Conservation (phyloP, 1,139 yeast genomes). For the Geotrichum histeridarum region DNA sequence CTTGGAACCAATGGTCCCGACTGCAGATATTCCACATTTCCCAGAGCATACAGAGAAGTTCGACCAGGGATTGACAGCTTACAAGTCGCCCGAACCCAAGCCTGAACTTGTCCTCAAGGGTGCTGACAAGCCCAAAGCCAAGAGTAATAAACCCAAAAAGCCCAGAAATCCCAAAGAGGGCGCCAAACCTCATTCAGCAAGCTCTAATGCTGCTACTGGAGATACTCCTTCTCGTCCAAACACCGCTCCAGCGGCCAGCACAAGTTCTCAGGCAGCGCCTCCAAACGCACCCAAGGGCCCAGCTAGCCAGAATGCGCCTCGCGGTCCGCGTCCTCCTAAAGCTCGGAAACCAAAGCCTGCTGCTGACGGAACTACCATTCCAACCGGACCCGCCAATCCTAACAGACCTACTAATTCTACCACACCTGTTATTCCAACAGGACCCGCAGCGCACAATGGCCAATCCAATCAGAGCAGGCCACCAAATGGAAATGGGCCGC, state of each 20-base stretch:
- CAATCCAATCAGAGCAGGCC: background rate
- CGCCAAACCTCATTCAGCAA: background rate
- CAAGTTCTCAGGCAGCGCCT: background rate
- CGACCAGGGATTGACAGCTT: background rate
- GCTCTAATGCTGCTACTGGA: background rate
- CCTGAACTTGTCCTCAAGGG: background rate
- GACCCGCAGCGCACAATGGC: too few species aligned
- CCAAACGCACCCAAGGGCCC: background rate
- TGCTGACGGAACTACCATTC: background rate
- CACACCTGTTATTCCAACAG: too few species aligned
- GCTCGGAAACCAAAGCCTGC: background rate
- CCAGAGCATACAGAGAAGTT: background rate
- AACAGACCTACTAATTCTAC: too few species aligned
- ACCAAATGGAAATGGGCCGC: background rate
- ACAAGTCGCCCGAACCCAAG: background rate
- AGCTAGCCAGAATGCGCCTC: background rate
- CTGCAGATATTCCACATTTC: background rate
- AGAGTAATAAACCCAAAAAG: background rate
- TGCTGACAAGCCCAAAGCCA: background rate
- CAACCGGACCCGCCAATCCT: too few species aligned
- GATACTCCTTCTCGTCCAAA: too few species aligned
- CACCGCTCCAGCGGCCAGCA: too few species aligned
- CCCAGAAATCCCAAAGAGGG: background rate
- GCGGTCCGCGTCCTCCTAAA: background rate
- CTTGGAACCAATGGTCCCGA: background rate